Conservation (phyloP, 805 yeast genomes). For the Candida insectorum region DNA sequence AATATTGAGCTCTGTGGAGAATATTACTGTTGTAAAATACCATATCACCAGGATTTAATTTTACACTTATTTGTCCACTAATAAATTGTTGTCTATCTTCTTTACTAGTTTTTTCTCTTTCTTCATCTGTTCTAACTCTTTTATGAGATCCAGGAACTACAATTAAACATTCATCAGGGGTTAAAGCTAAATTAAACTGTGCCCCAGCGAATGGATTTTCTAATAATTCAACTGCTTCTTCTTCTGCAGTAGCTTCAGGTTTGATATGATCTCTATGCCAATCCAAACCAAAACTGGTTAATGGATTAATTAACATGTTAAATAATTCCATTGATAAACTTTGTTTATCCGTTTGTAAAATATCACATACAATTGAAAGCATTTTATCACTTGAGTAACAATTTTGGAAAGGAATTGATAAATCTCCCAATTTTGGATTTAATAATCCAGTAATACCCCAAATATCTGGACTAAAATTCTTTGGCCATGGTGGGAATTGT, state of each 20-base stretch:
- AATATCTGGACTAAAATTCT: slow-evolving; percentile 46
- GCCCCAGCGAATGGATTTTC: slow-evolving; percentile 44
- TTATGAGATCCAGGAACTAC: slow-evolving; percentile 48
- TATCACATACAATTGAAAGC: slow-evolving; percentile 38
- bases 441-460: slow-evolving; percentile 51
- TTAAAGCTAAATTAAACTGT: slow-evolving; percentile 49
- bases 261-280: slow-evolving; percentile 53
- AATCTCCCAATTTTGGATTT: slow-evolving; percentile 42
- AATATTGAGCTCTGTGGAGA: slow-evolving; percentile 46
- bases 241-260: slow-evolving; percentile 43
- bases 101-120: slow-evolving; percentile 36
- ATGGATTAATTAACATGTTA: slow-evolving; percentile 52
- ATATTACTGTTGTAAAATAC: slow-evolving; percentile 50
- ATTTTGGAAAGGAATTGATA: slow-evolving; percentile 36
- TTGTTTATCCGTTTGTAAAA: slow-evolving; percentile 34
- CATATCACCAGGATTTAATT: slow-evolving; percentile 47
- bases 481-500: slow-evolving; percentile 59
- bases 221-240: slow-evolving; percentile 39
- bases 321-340: slow-evolving; percentile 46
- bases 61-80: slow-evolving; percentile 37
- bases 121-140: slow-evolving; percentile 43
- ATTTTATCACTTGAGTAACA: slow-evolving; percentile 38
- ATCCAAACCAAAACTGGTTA: slow-evolving; percentile 49
- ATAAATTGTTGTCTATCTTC: slow-evolving; percentile 32
- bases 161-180: slow-evolving; percentile 44